A percentile compares a stretch with the other conserved stretches of the same genome.
Conservation (phyloP, 1,139 yeast species). For the Yamadazyma buinensis region DNA sequence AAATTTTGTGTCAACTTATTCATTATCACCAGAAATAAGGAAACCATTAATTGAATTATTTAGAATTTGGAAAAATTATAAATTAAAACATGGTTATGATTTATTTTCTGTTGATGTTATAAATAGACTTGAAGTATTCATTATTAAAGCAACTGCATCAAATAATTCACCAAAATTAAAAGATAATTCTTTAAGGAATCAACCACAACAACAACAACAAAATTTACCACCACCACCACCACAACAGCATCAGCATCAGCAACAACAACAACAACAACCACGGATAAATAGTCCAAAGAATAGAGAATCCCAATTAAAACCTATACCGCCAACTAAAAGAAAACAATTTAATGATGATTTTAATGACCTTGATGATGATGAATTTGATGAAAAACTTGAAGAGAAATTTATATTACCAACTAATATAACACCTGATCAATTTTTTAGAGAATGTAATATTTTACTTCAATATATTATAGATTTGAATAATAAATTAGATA, state of each 20-base stretch:
- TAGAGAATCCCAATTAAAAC: neutral
- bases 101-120: constrained; percentile 31
- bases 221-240: neutral
- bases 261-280: neutral
- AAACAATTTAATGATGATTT: neutral
- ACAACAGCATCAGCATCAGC: neutral
- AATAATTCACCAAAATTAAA: neutral
- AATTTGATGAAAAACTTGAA: neutral
- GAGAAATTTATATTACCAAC: constrained; percentile 9
- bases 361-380: neutral
- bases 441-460: constrained; percentile 30
- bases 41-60: constrained; percentile 37
- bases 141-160: constrained; percentile 32
- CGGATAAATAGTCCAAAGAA: neutral
- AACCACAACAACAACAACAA: too few species aligned
- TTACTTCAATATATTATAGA: constrained; percentile 29
- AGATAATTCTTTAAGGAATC: neutral
- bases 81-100: constrained; percentile 30
- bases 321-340: neutral
- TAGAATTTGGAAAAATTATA: constrained; percentile 38
- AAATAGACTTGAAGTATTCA: constrained; percentile 35
- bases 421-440: constrained; percentile 24
- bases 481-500: constrained; percentile 16
- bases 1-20: constrained; percentile 36
- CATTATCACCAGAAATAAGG: constrained; percentile 38